Evolutionary conservation across 2,329 filamentous ascomycete species (phyloP).

Genomic region (Aspergillus sp.): DNA sequence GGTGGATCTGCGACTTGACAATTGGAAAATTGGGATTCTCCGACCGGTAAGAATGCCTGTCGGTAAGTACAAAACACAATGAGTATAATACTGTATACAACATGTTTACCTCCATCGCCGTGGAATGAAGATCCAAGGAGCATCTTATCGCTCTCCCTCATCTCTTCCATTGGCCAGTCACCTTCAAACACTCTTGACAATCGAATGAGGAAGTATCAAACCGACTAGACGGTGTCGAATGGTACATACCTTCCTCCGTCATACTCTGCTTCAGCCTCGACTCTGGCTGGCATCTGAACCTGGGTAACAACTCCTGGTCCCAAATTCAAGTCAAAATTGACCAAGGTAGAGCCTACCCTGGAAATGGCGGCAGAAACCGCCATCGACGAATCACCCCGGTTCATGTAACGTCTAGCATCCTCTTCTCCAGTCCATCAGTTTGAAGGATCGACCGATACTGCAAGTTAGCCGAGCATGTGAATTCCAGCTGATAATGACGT

Average conservation of each 20-base stretch:
- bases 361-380: not conserved
- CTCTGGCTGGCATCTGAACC: too few species aligned
- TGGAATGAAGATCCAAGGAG: not conserved
- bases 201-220: not conserved
- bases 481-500: not conserved
- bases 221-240: not conserved
- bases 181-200: not conserved
- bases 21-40: too few species aligned
- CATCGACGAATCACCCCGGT: not conserved
- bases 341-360: not conserved
- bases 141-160: not conserved
- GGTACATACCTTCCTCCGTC: too few species aligned
- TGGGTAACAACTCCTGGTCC: not conserved
- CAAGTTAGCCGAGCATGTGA: slow-evolving; percentile 30
- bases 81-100: too few species aligned
- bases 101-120: too few species aligned
- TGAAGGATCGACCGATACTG: slow-evolving; percentile 8
- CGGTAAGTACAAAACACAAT: too few species aligned
- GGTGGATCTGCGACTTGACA: too few species aligned
- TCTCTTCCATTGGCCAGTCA: not conserved
- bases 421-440: not conserved
- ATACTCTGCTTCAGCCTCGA: not conserved
- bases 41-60: too few species aligned
- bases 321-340: not conserved
- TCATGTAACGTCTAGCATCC: not conserved